Conservation (phyloP, 768 basidiomycete genomes). For the Boletus fagicola region DNA sequence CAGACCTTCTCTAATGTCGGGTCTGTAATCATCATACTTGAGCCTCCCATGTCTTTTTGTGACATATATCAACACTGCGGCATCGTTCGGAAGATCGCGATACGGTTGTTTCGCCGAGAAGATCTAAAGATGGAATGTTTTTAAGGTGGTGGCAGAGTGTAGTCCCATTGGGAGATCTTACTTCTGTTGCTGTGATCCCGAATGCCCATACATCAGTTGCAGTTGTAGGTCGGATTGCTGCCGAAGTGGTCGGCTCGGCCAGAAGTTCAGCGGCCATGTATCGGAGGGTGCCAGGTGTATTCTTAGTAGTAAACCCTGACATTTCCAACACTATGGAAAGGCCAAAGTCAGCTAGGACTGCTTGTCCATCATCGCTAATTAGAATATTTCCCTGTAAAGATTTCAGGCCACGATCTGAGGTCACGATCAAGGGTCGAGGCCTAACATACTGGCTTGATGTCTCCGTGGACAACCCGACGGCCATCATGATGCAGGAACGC, state of each 20-base stretch:
- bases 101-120: conserved; percentile 28
- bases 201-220: conserved; percentile 39
- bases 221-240: conserved; percentile 22
- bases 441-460: conserved; percentile 37
- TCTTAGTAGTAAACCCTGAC: conserved; percentile 37
- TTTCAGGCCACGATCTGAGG: neutral
- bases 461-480: conserved; percentile 33
- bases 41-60: conserved; percentile 9
- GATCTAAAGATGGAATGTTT: conserved; percentile 11
- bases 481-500: conserved; percentile 21
- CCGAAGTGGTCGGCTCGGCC: conserved; percentile 13
- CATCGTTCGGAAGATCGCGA: conserved; percentile 11
- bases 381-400: conserved; percentile 37
- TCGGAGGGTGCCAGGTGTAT: conserved; percentile 35
- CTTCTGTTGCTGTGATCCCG: conserved; percentile 38
- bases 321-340: conserved; percentile 37
- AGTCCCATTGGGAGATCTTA: conserved; percentile 2
- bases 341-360: conserved; percentile 40
- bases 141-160: neutral
- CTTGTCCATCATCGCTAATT: conserved; percentile 31
- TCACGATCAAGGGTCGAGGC: neutral
- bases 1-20: conserved; percentile 16
- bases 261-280: conserved; percentile 42
- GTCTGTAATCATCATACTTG: conserved; percentile 20
- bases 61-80: conserved; percentile 19